Evolutionary conservation across 176 grass and related monocot species (phyloP).

Genomic region (Bolboschoenus planiculmis): DNA sequence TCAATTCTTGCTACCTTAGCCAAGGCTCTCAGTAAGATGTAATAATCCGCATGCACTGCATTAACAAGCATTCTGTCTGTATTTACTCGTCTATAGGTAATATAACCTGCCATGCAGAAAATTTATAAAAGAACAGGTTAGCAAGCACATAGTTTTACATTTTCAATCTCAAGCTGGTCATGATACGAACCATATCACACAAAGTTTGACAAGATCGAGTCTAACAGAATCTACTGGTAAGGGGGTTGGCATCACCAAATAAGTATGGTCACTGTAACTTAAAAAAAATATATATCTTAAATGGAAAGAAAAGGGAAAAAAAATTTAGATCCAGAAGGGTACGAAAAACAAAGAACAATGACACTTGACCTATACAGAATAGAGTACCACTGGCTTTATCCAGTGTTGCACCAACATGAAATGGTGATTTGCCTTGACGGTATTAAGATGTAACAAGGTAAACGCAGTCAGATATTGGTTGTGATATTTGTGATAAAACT

Average conservation of each 20-base stretch:
- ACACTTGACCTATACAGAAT: no score
- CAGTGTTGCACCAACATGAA: no score
- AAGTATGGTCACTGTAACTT: not conserved
- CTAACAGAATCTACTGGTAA: not conserved
- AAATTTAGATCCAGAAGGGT: not conserved
- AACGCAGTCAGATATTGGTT: no score
- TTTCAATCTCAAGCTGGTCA: not conserved
- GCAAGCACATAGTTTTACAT: not conserved
- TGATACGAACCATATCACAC: not conserved
- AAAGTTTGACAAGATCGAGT: not conserved
- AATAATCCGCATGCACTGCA: slow-evolving; percentile 83
- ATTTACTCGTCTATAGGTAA: slow-evolving; percentile 59
- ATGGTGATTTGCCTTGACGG: no score
- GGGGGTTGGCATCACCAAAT: not conserved
- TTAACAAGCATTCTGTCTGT: slow-evolving; percentile 35
- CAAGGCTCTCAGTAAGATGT: slow-evolving; percentile 64
- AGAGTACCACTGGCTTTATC: no score
- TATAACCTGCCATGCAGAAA: slow-evolving; percentile 33
- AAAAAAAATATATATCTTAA: not conserved
- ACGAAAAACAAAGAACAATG: no score
- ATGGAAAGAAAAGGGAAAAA: not conserved
- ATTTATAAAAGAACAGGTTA: not conserved
- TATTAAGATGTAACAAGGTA: no score
- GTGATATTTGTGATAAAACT: not conserved
- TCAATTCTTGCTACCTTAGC: slow-evolving; percentile 68